Percentiles rank a stretch among this genome's conserved stretches.
These are phyloP conservation scores for Scenedesmus sp. DNA, from an alignment of 163 green algal species.

Conservation along the genomic window DNA sequence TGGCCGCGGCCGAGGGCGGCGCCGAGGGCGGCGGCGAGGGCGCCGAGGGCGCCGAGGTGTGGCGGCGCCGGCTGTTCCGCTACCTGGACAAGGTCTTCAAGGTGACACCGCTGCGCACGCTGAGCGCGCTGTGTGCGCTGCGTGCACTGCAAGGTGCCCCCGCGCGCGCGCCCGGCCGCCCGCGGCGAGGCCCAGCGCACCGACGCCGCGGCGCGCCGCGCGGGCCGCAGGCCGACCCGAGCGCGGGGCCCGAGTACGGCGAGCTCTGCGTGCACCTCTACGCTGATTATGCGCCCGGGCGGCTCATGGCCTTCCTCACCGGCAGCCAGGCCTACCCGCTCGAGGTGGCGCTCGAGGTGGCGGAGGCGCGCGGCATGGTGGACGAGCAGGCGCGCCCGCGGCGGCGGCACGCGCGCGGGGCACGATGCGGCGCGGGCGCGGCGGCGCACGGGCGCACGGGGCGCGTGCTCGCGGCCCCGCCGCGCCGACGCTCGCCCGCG, in stretches of 20 bases:
- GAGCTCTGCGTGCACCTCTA: constrained; percentile 87
- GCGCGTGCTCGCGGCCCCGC: too few relatives aligned
- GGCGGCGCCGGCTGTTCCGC: constrained; percentile 72
- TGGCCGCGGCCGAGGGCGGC: constrained; percentile 36
- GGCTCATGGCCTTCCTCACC: constrained; percentile 86
- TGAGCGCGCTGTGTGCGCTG: too few relatives aligned
- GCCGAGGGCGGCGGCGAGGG: constrained; percentile 2
- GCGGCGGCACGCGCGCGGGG: not conserved
- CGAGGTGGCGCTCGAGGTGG: constrained; percentile 81
- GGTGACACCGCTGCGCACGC: too few relatives aligned
- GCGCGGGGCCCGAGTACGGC: constrained; percentile 72
- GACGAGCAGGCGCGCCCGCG: constrained; percentile 72
- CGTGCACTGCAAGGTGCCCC: not conserved
- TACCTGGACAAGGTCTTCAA: constrained; percentile 88
- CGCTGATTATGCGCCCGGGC: constrained; percentile 78
- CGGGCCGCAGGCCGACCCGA: constrained; percentile 61
- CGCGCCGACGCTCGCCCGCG: too few relatives aligned
- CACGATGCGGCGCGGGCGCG: too few relatives aligned
- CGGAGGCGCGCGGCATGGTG: constrained; percentile 71
- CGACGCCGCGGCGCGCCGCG: too few relatives aligned
- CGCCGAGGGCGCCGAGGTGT: constrained; percentile 49
- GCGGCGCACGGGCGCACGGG: too few relatives aligned
- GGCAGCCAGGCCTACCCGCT: constrained; percentile 81
- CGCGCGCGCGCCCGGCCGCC: too few relatives aligned
- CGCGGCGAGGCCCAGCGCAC: too few relatives aligned